Conservation (phyloP, 345 rosid genomes). For the Excoecaria cochinchinensis region DNA sequence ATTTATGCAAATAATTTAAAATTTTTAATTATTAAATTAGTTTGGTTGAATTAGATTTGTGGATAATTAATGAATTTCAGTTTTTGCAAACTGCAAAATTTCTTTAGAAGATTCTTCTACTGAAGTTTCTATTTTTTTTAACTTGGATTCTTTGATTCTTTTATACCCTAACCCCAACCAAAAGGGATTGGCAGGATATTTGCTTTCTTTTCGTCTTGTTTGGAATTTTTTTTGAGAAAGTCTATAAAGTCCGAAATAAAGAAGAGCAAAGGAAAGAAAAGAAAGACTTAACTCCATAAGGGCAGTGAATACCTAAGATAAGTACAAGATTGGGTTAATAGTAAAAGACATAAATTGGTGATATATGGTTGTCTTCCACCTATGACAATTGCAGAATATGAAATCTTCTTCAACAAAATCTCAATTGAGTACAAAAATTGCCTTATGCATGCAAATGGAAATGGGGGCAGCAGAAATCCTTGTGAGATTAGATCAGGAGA, state of each 20-base stretch:
- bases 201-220: neutral
- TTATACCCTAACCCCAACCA: conserved; percentile 3
- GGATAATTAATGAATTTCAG: neutral
- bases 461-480: neutral
- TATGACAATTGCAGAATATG: neutral
- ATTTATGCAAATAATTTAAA: too few relatives aligned
- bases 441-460: neutral
- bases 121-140: neutral
- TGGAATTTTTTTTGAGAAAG: neutral
- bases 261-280: neutral
- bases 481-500: too few relatives aligned
- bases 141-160: neutral
- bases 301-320: neutral
- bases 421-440: neutral
- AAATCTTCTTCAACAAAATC: neutral
- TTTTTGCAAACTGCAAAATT: neutral
- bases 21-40: too few relatives aligned
- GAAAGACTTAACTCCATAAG: neutral
- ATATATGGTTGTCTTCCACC: neutral
- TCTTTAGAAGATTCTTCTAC: conserved; percentile 10
- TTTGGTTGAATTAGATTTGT: too few relatives aligned
- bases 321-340: neutral
- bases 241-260: neutral
- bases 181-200: neutral
- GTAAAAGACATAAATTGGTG: neutral